A percentile compares a stretch with the other conserved stretches of the same genome.
phyloP scores from a whole-genome alignment of 805 yeast species.

The Limtongia smithiae region DNA sequence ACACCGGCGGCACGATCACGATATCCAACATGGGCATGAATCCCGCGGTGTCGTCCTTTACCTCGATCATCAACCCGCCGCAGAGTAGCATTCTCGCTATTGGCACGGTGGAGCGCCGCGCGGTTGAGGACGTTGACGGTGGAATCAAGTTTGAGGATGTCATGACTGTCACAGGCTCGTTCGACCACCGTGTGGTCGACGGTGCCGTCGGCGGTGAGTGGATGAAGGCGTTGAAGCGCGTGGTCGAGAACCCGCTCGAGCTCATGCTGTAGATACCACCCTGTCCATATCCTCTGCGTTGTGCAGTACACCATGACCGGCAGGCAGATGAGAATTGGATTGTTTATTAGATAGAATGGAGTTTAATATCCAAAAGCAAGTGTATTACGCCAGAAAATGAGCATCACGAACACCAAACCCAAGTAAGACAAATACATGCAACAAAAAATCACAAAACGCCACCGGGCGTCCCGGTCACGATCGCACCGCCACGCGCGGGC shows the following conservation, averaged over 20 bases:
- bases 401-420: not conserved
- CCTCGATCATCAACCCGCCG: constrained; percentile 97
- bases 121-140: constrained; percentile 87
- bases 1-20: constrained; percentile 98
- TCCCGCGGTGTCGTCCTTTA: constrained; percentile 85
- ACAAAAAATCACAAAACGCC: constrained; percentile 22
- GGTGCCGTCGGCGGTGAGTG: constrained; percentile 98
- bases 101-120: constrained; percentile 88
- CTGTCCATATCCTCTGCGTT: no score
- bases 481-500: constrained; percentile 26
- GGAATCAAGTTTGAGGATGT: constrained; percentile 92
- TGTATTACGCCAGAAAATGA: not conserved
- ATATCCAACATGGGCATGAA: constrained; percentile 99
- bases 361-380: not conserved
- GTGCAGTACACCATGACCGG: no score
- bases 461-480: constrained; percentile 30
- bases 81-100: constrained; percentile 92
- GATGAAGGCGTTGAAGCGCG: constrained; percentile 86
- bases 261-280: constrained; percentile 60
- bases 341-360: no score
- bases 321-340: no score
- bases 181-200: constrained; percentile 95
- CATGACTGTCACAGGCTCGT: constrained; percentile 90
- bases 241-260: constrained; percentile 94
- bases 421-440: not conserved